Conservation (phyloP, 1,139 yeast species). For the Protomyces lactucae-debilis region DNA sequence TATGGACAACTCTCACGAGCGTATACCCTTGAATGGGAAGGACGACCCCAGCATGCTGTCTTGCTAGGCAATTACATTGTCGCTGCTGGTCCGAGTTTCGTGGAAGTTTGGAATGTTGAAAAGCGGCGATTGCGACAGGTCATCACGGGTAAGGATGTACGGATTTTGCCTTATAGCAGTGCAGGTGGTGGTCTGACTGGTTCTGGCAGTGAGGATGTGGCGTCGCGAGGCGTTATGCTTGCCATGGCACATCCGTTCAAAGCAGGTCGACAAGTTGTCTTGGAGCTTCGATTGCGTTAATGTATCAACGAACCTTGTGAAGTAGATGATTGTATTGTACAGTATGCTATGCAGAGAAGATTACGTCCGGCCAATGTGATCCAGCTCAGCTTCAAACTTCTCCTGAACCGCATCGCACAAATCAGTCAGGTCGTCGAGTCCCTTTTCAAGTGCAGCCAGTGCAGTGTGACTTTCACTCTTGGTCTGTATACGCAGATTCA, state of each 20-base stretch:
- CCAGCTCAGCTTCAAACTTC: conserved; percentile 45
- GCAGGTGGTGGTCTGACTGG: neutral
- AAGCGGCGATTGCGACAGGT: conserved; percentile 62
- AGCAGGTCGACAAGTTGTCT: conserved; percentile 56
- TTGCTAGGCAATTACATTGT: conserved; percentile 57
- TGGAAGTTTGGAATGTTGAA: conserved; percentile 60
- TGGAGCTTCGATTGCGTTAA: conserved; percentile 36
- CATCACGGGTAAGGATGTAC: conserved; percentile 59
- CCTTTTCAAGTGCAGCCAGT: conserved; percentile 86
- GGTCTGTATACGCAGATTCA: conserved; percentile 90
- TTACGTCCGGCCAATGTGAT: conserved; percentile 2
- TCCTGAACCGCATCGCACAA: conserved; percentile 79
- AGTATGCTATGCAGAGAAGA: neutral
- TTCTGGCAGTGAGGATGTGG: conserved; percentile 37
- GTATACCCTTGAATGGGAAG: conserved; percentile 57
- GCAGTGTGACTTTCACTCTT: conserved; percentile 68
- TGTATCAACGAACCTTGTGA: neutral
- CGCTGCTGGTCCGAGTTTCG: conserved; percentile 59
- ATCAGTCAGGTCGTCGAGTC: conserved; percentile 76
- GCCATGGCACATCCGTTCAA: conserved; percentile 67
- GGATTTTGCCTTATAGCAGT: conserved; percentile 39
- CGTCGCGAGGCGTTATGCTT: conserved; percentile 48
- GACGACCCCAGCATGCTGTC: conserved; percentile 55
- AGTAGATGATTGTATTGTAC: neutral
- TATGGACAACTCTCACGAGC: conserved; percentile 59